Evolutionary conservation across 116 monocot species (phyloP).

Genomic region (Zostera marina): DNA sequence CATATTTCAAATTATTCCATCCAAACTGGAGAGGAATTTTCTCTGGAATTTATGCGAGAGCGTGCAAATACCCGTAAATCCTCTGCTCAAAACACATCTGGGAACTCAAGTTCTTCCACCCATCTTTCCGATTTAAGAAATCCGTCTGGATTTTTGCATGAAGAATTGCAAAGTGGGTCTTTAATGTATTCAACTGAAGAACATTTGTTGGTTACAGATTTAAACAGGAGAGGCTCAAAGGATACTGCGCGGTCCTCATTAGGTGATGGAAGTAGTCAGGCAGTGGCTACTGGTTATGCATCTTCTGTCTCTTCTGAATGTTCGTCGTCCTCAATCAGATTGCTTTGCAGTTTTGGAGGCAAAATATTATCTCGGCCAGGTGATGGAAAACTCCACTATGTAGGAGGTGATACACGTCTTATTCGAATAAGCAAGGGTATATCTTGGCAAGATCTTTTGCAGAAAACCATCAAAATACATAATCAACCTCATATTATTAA

Average conservation of each 20-base stretch:
- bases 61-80: conserved; percentile 49
- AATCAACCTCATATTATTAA: conserved; percentile 64
- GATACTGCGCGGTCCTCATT: conserved; percentile 19
- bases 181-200: conserved; percentile 23
- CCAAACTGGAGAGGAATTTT: conserved; percentile 94
- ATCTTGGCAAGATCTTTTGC: conserved; percentile 70
- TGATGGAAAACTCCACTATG: conserved; percentile 94
- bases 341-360: conserved; percentile 89
- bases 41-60: conserved; percentile 66
- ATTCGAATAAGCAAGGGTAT: conserved; percentile 52
- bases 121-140: conserved; percentile 40
- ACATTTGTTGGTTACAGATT: conserved; percentile 20
- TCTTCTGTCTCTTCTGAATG: conserved; percentile 47
- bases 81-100: conserved; percentile 20
- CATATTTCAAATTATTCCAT: conserved; percentile 79
- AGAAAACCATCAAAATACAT: conserved; percentile 47
- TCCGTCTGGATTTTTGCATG: conserved; percentile 24
- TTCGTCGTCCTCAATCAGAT: conserved; percentile 44
- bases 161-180: conserved; percentile 30
- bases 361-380: conserved; percentile 92
- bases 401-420: conserved; percentile 91
- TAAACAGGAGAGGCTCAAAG: conserved; percentile 21
- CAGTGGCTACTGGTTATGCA: conserved; percentile 14
- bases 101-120: conserved; percentile 27
- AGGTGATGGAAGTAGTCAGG: conserved; percentile 31